Evolutionary conservation across 805 yeast genomes (phyloP).

Genomic region (Wickerhamomyces bisporus): DNA sequence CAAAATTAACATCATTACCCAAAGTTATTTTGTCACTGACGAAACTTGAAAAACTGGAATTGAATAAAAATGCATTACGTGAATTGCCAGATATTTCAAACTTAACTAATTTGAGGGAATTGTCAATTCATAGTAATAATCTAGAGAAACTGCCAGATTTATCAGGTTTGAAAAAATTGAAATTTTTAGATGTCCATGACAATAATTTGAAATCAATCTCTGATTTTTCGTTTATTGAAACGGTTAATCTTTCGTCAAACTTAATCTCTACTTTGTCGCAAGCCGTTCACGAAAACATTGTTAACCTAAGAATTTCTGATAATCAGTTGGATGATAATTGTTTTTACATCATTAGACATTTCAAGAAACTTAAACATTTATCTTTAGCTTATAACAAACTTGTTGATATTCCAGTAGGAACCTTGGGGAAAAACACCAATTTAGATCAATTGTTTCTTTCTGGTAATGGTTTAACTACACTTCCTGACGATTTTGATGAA

Average conservation of each 20-base stretch:
- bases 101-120: conserved; percentile 52
- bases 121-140: conserved; percentile 73
- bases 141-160: conserved; percentile 67
- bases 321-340: conserved; percentile 77
- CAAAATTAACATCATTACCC: conserved; percentile 73
- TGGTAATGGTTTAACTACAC: conserved; percentile 72
- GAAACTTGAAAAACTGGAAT: conserved; percentile 61
- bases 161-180: conserved; percentile 53
- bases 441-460: conserved; percentile 68
- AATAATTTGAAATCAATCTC: conserved; percentile 74
- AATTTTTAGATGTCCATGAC: conserved; percentile 71
- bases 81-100: conserved; percentile 67
- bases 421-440: conserved; percentile 47
- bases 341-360: conserved; percentile 59
- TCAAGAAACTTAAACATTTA: conserved; percentile 52
- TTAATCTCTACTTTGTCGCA: conserved; percentile 32
- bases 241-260: conserved; percentile 71
- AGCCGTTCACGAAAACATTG: conserved; percentile 40
- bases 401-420: conserved; percentile 76
- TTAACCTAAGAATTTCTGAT: conserved; percentile 66
- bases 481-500: conserved; percentile 78
- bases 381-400: conserved; percentile 83
- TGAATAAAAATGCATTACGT: conserved; percentile 80
- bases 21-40: conserved; percentile 58
- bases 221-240: conserved; percentile 33